A percentile compares a stretch with the other conserved stretches of the same genome.
Evolutionary conservation across 345 rosid species (phyloP).

Genomic region (Salix arbutifolia): DNA sequence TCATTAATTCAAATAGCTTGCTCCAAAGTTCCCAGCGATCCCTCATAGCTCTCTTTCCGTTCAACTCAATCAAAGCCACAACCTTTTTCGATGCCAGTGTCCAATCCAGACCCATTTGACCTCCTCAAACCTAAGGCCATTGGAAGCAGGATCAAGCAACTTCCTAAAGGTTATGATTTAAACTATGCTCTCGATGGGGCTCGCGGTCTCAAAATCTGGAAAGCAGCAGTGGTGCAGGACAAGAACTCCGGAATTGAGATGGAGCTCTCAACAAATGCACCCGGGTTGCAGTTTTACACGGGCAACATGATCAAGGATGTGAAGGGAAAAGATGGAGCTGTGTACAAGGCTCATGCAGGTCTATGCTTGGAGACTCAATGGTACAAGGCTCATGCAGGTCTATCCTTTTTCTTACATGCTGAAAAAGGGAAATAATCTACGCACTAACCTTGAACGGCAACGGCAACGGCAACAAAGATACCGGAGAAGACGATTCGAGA

Average conservation of each 20-base stretch:
- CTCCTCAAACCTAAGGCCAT: conserved; percentile 51
- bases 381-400: too few relatives aligned
- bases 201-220: conserved; percentile 21
- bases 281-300: conserved; percentile 75
- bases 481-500: too few relatives aligned
- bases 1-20: too few relatives aligned
- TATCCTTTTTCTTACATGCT: too few relatives aligned
- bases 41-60: background rate
- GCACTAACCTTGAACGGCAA: too few relatives aligned
- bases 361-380: conserved; percentile 81
- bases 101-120: conserved; percentile 35
- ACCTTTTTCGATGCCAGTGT: background rate
- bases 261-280: conserved; percentile 56
- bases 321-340: conserved; percentile 65
- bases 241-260: conserved; percentile 53
- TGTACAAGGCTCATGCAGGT: conserved; percentile 52
- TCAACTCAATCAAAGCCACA: background rate
- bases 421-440: too few relatives aligned
- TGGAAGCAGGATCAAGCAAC: conserved; percentile 43
- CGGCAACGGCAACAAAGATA: too few relatives aligned
- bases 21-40: background rate
- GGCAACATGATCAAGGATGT: conserved; percentile 29
- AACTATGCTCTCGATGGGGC: conserved; percentile 56
- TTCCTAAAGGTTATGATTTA: conserved; percentile 64
- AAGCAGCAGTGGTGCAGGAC: conserved; percentile 50